These are phyloP conservation scores for Verticillium tricorpus DNA, from an alignment of 2,329 filamentous ascomycete genomes.

Conservation along the genomic window DNA sequence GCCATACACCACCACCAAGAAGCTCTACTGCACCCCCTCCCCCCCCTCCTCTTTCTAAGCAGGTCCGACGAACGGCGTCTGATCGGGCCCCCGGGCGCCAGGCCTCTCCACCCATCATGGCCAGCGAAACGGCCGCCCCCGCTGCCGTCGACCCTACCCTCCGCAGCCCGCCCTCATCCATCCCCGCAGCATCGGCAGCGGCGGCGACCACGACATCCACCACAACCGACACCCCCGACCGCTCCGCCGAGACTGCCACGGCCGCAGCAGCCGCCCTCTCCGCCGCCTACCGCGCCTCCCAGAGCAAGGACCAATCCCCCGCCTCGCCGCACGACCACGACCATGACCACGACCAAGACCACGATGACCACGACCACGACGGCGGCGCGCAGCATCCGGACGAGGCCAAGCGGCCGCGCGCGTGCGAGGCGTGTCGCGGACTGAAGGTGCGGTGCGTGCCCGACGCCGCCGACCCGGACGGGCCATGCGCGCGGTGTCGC, in stretches of 20 bases:
- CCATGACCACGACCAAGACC: conserved; percentile 2
- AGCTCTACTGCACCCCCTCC: background rate
- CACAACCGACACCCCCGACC: background rate
- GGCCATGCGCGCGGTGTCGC: conserved; percentile 68
- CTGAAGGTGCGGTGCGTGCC: conserved; percentile 84
- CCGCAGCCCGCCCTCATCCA: background rate
- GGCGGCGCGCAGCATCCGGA: conserved; percentile 9
- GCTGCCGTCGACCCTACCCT: conserved; percentile 12
- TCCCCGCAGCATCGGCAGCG: background rate
- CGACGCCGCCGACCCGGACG: conserved; percentile 56
- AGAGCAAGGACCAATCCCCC: background rate
- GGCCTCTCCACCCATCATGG: background rate
- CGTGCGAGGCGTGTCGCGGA: conserved; percentile 71
- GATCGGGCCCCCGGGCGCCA: background rate
- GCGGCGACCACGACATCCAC: background rate
- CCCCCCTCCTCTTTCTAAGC: background rate
- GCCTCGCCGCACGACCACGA: conserved; percentile 5
- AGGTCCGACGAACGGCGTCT: conserved; percentile 1
- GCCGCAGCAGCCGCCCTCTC: background rate
- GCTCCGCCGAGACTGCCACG: conserved; percentile 2
- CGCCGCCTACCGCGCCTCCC: background rate
- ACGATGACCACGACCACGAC: conserved; percentile 9
- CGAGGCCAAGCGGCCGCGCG: conserved; percentile 63
- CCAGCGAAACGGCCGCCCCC: background rate
- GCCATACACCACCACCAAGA: background rate